phyloP scores from a whole-genome alignment of 495 filamentous ascomycete species.

The Neurospora sp. region DNA sequence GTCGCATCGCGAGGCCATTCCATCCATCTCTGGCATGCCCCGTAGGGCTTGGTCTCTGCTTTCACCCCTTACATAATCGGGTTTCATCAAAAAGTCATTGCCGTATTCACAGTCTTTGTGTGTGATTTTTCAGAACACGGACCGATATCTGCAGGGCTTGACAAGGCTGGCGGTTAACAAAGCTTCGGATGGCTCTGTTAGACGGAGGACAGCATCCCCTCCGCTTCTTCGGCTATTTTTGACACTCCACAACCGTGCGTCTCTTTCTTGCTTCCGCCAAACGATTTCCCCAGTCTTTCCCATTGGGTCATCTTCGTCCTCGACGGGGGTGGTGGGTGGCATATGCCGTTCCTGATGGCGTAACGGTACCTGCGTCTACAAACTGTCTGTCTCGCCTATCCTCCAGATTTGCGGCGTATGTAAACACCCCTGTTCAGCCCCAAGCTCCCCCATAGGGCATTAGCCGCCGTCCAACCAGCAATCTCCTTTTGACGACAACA shows the following conservation, averaged over 20 bases:
- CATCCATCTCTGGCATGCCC: not conserved
- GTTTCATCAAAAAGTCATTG: not conserved
- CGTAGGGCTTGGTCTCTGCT: not conserved
- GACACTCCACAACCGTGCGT: slow-evolving; percentile 9
- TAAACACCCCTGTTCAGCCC: slow-evolving; percentile 1
- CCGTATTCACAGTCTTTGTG: not conserved
- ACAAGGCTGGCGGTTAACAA: slow-evolving; percentile 17
- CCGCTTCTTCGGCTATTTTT: slow-evolving; percentile 7
- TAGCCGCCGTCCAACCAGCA: slow-evolving; percentile 33
- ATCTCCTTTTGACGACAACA: slow-evolving; percentile 9
- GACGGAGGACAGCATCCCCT: not conserved
- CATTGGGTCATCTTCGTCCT: not conserved
- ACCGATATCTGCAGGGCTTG: not conserved
- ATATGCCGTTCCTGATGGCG: not conserved
- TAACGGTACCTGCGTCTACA: not conserved
- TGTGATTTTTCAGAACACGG: not conserved
- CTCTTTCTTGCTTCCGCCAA: slow-evolving; percentile 14
- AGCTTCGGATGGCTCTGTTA: not conserved
- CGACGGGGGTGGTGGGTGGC: not conserved
- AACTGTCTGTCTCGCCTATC: not conserved
- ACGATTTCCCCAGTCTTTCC: not conserved
- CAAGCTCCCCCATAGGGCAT: slow-evolving; percentile 12
- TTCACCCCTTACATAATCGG: not conserved
- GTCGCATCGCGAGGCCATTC: not conserved
- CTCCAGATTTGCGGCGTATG: not conserved